Evolutionary conservation across 805 yeast species (phyloP).

Genomic region (Candida golubevii): DNA sequence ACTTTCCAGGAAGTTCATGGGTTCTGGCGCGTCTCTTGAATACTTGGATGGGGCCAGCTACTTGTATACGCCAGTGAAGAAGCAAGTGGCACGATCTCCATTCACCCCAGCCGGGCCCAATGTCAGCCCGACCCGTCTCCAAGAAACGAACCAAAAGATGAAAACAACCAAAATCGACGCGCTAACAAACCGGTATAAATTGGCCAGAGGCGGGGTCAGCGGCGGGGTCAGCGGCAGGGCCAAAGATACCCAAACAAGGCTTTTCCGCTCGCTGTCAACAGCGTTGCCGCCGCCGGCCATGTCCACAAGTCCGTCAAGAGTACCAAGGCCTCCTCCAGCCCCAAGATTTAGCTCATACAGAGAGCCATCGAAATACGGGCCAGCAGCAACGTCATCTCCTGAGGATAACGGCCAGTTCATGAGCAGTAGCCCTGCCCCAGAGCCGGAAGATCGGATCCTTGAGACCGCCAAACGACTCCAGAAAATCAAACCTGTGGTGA

Average conservation of each 20-base stretch:
- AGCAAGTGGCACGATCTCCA: conserved; percentile 19
- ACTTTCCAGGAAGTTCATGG: conserved; percentile 22
- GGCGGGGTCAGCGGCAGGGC: neutral
- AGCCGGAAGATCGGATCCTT: conserved; percentile 9
- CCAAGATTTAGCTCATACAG: conserved; percentile 6
- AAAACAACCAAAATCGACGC: conserved; percentile 33
- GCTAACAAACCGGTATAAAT: conserved; percentile 29
- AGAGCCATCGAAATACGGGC: neutral
- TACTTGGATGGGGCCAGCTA: conserved; percentile 19
- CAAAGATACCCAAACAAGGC: neutral
- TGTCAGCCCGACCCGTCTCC: conserved; percentile 29
- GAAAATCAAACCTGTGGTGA: conserved; percentile 33
- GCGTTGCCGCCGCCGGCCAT: conserved; percentile 1
- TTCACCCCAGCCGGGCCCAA: conserved; percentile 19
- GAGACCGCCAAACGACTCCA: conserved; percentile 34
- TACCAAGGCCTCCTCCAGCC: conserved; percentile 10
- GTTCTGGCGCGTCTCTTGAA: conserved; percentile 5
- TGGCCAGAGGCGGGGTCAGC: conserved; percentile 5
- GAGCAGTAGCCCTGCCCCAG: neutral
- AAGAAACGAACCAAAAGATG: conserved; percentile 36
- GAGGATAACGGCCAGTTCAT: neutral
- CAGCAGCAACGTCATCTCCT: conserved; percentile 11
- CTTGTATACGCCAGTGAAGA: conserved; percentile 34
- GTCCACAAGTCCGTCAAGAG: neutral
- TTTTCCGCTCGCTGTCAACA: conserved; percentile 1